phyloP scores from a whole-genome alignment of 2,329 filamentous ascomycete genomes.

The Claviceps maximensis region DNA sequence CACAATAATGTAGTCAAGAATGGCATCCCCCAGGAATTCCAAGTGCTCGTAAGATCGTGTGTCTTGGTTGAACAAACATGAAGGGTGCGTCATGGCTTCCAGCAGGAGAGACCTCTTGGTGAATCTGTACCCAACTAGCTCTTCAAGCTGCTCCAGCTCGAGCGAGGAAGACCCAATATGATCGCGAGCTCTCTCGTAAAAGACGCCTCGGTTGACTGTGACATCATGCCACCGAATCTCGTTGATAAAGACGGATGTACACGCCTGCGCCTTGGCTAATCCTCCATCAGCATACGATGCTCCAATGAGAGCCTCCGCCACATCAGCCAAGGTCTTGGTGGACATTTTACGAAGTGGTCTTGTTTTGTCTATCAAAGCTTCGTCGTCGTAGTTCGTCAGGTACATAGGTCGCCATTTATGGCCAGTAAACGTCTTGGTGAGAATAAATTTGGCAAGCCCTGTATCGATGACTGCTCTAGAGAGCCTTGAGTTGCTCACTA shows the following conservation, averaged over 20 bases:
- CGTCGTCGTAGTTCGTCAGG: constrained; percentile 21
- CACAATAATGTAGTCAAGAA: constrained; percentile 69
- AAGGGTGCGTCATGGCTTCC: constrained; percentile 72
- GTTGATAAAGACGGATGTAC: constrained; percentile 53
- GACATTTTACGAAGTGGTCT: constrained; percentile 34
- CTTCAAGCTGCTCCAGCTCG: constrained; percentile 41
- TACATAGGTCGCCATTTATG: constrained; percentile 60
- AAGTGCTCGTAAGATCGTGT: constrained; percentile 50
- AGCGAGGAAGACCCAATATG: constrained; percentile 21
- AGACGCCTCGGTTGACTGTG: constrained; percentile 22
- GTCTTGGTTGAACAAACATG: constrained; percentile 32
- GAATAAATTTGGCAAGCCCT: constrained; percentile 60
- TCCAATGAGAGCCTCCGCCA: constrained; percentile 75
- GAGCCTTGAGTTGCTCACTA: constrained; percentile 66
- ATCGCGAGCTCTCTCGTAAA: constrained; percentile 29
- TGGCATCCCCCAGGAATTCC: constrained; percentile 77
- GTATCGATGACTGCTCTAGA: constrained; percentile 46
- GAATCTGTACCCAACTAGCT: constrained; percentile 60
- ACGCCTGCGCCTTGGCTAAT: constrained; percentile 45
- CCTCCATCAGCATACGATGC: constrained; percentile 60
- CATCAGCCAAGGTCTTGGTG: constrained; percentile 73
- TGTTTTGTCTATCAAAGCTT: background rate
- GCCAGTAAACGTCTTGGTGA: constrained; percentile 53
- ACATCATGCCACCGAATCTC: constrained; percentile 42
- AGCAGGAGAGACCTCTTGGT: constrained; percentile 52